Percentiles rank a stretch among this genome's conserved stretches.
Conservation (phyloP, 2,329 filamentous ascomycete genomes). For the Botrytis tulipae region DNA sequence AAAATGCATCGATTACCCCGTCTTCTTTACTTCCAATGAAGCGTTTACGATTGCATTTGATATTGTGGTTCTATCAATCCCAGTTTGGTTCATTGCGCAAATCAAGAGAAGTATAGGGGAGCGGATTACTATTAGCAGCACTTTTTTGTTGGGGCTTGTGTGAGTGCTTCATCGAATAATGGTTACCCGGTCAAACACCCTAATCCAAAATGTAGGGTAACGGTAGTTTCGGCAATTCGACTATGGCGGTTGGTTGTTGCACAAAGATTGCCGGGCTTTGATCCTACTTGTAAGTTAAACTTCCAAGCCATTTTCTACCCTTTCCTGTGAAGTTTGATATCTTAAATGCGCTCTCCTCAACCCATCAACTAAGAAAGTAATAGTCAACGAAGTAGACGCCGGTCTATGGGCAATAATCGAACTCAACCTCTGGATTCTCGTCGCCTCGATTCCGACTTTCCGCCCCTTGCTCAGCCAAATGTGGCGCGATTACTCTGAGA, state of each 20-base stretch:
- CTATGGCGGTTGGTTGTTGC: neutral
- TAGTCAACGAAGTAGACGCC: constrained; percentile 2
- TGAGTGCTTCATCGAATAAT: neutral
- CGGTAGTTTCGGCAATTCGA: neutral
- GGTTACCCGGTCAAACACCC: neutral
- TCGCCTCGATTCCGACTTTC: constrained; percentile 7
- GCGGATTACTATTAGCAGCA: constrained; percentile 1
- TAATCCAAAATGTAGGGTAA: constrained; percentile 1
- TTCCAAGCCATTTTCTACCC: neutral
- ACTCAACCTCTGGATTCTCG: constrained; percentile 11
- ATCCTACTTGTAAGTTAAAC: constrained; percentile 9
- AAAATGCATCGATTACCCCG: neutral
- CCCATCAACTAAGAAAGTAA: neutral
- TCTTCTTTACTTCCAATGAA: constrained; percentile 16
- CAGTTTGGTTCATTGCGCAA: constrained; percentile 14
- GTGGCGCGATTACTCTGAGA: neutral
- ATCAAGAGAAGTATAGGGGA: neutral
- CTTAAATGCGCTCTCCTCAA: neutral
- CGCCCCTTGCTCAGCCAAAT: constrained; percentile 4
- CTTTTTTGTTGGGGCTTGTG: constrained; percentile 1
- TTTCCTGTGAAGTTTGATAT: neutral
- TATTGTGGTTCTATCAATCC: constrained; percentile 7
- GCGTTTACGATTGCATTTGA: constrained; percentile 6
- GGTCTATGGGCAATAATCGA: constrained; percentile 5
- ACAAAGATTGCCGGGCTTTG: neutral